Percentiles rank a stretch among this genome's conserved stretches.
Conservation (phyloP, 116 monocot species). For the Zostera marina region DNA sequence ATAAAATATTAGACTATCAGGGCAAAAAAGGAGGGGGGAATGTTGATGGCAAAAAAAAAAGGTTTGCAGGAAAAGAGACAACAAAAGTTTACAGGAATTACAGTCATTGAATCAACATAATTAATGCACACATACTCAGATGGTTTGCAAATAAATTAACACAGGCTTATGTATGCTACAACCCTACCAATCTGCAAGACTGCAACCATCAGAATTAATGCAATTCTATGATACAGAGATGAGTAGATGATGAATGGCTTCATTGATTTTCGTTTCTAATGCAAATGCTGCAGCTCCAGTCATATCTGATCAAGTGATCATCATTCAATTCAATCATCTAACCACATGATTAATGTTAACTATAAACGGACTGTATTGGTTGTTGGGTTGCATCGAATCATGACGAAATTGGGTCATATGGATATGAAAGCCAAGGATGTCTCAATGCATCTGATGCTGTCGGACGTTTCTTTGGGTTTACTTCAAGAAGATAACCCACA, state of each 20-base stretch:
- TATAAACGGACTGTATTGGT: not conserved
- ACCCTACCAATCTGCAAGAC: not conserved
- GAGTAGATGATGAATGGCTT: too few relatives aligned
- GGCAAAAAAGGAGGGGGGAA: too few relatives aligned
- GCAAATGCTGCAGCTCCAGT: not conserved
- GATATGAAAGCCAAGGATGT: constrained; percentile 88
- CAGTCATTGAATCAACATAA: constrained; percentile 1
- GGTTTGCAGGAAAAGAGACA: too few relatives aligned
- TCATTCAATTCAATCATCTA: not conserved
- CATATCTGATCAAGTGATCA: not conserved
- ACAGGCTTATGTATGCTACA: too few relatives aligned
- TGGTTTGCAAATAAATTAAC: too few relatives aligned
- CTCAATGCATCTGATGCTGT: constrained; percentile 68
- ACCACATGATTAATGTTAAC: not conserved
- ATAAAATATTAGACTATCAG: too few relatives aligned
- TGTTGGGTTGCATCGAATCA: constrained; percentile 23
- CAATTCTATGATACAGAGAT: too few relatives aligned
- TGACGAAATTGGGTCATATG: constrained; percentile 95
- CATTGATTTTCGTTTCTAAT: too few relatives aligned
- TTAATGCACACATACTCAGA: constrained; percentile 2
- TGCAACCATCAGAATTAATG: too few relatives aligned
- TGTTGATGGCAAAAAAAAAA: too few relatives aligned
- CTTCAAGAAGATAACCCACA: constrained; percentile 67
- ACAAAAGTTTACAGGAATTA: too few relatives aligned
- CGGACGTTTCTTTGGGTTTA: constrained; percentile 88